Percentiles rank a stretch among this genome's conserved stretches.
Conservation (phyloP, 2,329 filamentous ascomycete genomes). For the Trichoderma gracile region DNA sequence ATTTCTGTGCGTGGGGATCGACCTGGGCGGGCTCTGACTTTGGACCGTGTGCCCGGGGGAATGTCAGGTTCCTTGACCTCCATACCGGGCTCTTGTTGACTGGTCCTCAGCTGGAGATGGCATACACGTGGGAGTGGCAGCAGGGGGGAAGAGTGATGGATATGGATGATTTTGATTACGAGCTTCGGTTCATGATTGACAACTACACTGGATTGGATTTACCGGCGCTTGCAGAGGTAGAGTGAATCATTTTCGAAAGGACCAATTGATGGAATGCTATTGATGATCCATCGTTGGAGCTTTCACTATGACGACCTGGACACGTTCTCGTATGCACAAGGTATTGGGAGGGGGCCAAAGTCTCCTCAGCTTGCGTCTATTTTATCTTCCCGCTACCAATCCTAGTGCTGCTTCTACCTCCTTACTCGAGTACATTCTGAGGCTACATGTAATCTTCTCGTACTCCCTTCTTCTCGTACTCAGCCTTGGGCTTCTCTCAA, state of each 20-base stretch:
- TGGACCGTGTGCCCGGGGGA: constrained; percentile 22
- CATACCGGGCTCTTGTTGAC: constrained; percentile 26
- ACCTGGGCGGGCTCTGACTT: not conserved
- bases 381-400: too few species aligned
- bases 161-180: constrained; percentile 24
- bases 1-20: not conserved
- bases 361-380: too few species aligned
- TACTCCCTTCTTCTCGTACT: too few species aligned
- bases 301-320: too few species aligned
- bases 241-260: not conserved
- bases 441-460: too few species aligned
- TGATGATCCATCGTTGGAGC: too few species aligned
- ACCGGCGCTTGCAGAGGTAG: not conserved
- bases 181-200: not conserved
- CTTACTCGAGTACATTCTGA: too few species aligned
- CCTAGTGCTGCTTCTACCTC: too few species aligned
- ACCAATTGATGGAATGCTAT: too few species aligned
- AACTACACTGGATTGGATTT: not conserved
- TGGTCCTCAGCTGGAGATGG: constrained; percentile 18
- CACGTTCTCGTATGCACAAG: too few species aligned
- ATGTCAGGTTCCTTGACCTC: constrained; percentile 27
- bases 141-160: constrained; percentile 20
- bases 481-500: too few species aligned
- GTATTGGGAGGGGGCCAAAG: too few species aligned
- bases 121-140: not conserved